These are phyloP conservation scores for Coemansia sp. DNA, from an alignment of 192 early-diverging fungal species.

Conservation along the genomic window DNA sequence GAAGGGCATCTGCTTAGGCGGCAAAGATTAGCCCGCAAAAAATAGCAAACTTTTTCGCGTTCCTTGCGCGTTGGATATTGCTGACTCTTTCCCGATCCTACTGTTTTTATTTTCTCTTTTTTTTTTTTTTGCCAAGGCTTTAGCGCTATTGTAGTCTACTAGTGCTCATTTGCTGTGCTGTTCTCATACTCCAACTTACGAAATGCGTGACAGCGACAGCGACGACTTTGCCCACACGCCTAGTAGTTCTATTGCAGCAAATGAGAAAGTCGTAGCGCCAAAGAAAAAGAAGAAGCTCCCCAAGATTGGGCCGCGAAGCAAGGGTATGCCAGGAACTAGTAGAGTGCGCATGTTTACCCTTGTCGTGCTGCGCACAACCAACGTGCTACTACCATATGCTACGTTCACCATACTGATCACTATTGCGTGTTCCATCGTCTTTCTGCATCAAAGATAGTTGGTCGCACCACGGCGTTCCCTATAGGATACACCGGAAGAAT, in stretches of 20 bases:
- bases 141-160: not conserved
- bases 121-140: not conserved
- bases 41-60: not conserved
- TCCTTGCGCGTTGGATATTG: not conserved
- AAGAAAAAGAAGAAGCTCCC: constrained; percentile 11
- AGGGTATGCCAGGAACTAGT: constrained; percentile 13
- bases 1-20: not conserved
- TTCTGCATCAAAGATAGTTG: not conserved
- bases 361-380: not conserved
- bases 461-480: not conserved
- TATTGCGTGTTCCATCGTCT: not conserved
- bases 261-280: not conserved
- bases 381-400: not conserved
- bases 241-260: not conserved
- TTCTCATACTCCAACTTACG: not conserved
- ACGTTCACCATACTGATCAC: not conserved
- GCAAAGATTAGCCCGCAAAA: not conserved
- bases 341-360: not conserved
- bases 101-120: not conserved
- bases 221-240: not conserved
- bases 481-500: not conserved
- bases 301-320: constrained; percentile 14
- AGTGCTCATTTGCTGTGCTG: not conserved
- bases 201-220: not conserved
- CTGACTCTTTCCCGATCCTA: not conserved